Base-by-base conservation (phyloP, 2,329 filamentous ascomycete species). In the Aspergillus costaricaensis region DNA sequence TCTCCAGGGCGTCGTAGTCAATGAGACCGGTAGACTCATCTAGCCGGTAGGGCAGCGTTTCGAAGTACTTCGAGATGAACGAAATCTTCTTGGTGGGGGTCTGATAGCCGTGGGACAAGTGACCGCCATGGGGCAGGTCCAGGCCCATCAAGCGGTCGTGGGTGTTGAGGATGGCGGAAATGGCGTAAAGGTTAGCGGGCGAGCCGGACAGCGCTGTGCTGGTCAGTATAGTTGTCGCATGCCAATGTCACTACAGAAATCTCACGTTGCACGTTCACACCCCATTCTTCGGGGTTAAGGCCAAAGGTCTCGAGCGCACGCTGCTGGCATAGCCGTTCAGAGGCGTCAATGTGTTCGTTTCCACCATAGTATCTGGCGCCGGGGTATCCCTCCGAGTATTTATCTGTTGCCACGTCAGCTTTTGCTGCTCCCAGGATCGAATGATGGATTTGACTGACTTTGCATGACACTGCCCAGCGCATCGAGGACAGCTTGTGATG, bases 351-450 rank as follows among this genome's bases (percentile, higher is more conserved):
- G 77, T 93, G 92, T 79, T 97, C 91, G 77, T 98, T 98, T 66
- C 94, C 94, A 57, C 94, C 94, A 74, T 98, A 98, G 81, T 98
- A 98, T 74, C 94, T 86, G 62, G 94, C 94, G 59, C 95, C 95
- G 32, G 94, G 95, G 72, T 99, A 99, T 55, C 95, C 95, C 79
- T 99, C 95, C 0, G 95, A 98, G 81, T 99, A 99, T 78, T 99
- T 98, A 80, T 98, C 91, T 90, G 76, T 5, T 67, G 61, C 57
- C 41, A 44, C 41, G 60, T 80, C 78, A 68, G 67, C n/a, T 30
- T 15, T 49, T 38, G 19, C 32, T 9, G 17, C 30, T 19, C 23
- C 32, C n/a, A 17, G 21, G 21, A n/a, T 27, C 23, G 62, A 12
- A 53, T 44, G 44, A 15, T 21, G 27, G 39, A 23, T 15, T 41